Evolutionary conservation across 2,329 filamentous ascomycete species (phyloP).

Genomic region (Cordyceps sp.): DNA sequence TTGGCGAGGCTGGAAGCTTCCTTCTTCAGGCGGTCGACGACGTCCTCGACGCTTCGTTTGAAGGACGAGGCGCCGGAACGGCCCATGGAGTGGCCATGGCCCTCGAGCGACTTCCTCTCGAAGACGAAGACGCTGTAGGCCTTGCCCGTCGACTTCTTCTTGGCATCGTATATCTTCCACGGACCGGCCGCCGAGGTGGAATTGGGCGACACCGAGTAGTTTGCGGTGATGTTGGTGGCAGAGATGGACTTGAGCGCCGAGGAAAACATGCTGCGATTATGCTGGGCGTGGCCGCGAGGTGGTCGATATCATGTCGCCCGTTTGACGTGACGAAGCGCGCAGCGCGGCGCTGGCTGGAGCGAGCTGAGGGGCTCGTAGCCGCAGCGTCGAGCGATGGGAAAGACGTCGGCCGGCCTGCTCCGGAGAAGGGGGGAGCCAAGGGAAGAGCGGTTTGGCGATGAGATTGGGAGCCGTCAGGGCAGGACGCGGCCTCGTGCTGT

Average conservation of each 20-base stretch:
- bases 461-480: too few species aligned
- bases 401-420: too few species aligned
- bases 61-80: conserved; percentile 40
- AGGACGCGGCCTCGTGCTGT: too few species aligned
- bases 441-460: too few species aligned
- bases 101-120: conserved; percentile 72
- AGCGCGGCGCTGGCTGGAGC: too few species aligned
- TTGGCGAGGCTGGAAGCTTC: conserved; percentile 81
- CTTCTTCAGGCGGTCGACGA: conserved; percentile 77
- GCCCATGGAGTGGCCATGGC: conserved; percentile 22
- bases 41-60: conserved; percentile 74
- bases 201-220: conserved; percentile 68
- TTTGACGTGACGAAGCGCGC: too few species aligned
- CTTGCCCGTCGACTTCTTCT: conserved; percentile 89
- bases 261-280: conserved; percentile 56
- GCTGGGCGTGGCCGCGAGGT: conserved; percentile 5
- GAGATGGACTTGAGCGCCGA: conserved; percentile 86
- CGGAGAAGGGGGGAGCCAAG: too few species aligned
- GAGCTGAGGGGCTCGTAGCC: too few species aligned
- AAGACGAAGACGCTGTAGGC: conserved; percentile 86
- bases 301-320: conserved; percentile 13
- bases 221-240: conserved; percentile 75
- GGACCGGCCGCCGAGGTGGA: conserved; percentile 71
- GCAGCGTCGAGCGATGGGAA: too few species aligned
- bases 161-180: conserved; percentile 96